Percentiles rank a stretch among this genome's conserved stretches.
Evolutionary conservation across 371 early-diverging fungal species (phyloP).

Genomic region (Circinella minor): DNA sequence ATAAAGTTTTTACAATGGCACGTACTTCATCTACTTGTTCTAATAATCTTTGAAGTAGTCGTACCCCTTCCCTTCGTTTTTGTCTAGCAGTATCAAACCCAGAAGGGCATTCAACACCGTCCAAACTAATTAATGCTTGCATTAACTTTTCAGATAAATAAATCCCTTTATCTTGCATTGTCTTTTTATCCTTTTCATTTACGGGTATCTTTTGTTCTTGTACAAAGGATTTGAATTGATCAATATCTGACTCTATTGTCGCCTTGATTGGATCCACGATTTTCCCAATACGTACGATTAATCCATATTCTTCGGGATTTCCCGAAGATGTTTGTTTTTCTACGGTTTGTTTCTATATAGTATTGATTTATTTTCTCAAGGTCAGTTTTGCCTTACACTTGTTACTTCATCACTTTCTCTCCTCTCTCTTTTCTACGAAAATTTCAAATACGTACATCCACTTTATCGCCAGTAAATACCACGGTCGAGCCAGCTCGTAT

Average conservation of each 20-base stretch:
- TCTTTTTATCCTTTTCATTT: conserved; percentile 31
- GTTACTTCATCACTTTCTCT: background rate
- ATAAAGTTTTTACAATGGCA: conserved; percentile 19
- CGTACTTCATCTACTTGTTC: conserved; percentile 56
- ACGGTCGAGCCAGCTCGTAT: conserved; percentile 54
- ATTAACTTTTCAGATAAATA: conserved; percentile 59
- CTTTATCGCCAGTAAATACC: conserved; percentile 57
- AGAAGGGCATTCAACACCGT: conserved; percentile 58
- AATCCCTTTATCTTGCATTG: conserved; percentile 51
- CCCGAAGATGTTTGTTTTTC: conserved; percentile 56
- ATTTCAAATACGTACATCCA: conserved; percentile 43
- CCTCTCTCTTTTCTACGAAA: background rate
- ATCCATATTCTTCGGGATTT: conserved; percentile 53
- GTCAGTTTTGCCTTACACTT: background rate
- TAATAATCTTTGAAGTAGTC: conserved; percentile 50
- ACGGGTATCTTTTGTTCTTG: background rate
- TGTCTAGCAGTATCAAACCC: conserved; percentile 65
- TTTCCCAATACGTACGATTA: conserved; percentile 39
- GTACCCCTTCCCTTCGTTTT: conserved; percentile 61
- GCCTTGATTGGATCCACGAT: conserved; percentile 27
- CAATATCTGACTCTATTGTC: conserved; percentile 23
- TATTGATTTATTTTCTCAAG: background rate
- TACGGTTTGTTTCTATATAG: conserved; percentile 43
- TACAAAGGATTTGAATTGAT: conserved; percentile 21
- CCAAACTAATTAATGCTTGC: conserved; percentile 59